Conservation (phyloP, 345 rosid genomes). For the Barbarea vulgaris region DNA sequence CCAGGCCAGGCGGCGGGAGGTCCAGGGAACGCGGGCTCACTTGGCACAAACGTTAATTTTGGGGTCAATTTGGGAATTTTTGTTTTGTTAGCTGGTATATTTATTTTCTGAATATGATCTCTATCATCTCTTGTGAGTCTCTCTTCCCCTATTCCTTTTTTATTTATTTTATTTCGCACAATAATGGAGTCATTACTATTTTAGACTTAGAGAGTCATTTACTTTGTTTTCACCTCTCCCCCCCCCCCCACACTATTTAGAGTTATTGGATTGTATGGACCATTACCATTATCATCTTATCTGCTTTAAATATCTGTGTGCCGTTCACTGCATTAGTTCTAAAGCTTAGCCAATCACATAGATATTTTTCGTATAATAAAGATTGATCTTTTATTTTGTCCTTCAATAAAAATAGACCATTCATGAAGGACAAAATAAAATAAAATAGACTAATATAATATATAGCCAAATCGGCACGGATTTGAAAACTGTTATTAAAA, state of each 20-base stretch:
- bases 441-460: no score
- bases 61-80: conserved; percentile 38
- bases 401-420: no score
- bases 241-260: neutral
- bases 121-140: neutral
- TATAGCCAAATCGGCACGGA: neutral
- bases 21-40: conserved; percentile 38
- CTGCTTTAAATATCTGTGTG: neutral
- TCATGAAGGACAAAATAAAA: no score
- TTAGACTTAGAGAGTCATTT: conserved; percentile 17
- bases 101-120: conserved; percentile 21
- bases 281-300: conserved; percentile 12
- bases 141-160: neutral
- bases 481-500: neutral
- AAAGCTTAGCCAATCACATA: neutral
- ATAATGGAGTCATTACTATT: conserved; percentile 21
- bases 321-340: neutral
- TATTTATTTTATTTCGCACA: neutral
- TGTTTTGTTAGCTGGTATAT: conserved; percentile 20
- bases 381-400: neutral
- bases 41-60: neutral
- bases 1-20: conserved; percentile 22
- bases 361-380: neutral
- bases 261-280: conserved; percentile 37
- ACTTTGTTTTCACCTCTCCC: neutral